phyloP scores from a whole-genome alignment of 1,284 basidiomycete species.

The Ustilago bromivora region DNA sequence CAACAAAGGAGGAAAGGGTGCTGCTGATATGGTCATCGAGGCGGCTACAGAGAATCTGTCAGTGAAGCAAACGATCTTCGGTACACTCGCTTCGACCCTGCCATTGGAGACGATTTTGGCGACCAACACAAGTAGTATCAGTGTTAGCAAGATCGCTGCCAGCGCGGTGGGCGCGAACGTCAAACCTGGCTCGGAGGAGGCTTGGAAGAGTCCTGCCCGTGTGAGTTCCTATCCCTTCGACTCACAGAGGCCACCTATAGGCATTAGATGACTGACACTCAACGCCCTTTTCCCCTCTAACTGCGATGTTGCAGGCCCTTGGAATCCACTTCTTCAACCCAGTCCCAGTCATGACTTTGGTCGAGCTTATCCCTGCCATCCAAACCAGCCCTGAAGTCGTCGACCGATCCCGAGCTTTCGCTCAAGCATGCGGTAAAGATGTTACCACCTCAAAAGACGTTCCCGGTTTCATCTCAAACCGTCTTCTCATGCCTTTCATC shows the following conservation, averaged over 20 bases:
- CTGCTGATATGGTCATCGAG: constrained; percentile 91
- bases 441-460: constrained; percentile 76
- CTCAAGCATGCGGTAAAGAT: constrained; percentile 85
- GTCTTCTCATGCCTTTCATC: constrained; percentile 87
- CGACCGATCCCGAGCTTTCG: constrained; percentile 83
- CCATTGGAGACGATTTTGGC: constrained; percentile 84
- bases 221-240: constrained; percentile 19
- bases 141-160: constrained; percentile 91
- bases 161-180: constrained; percentile 56
- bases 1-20: constrained; percentile 72
- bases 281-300: neutral
- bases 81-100: constrained; percentile 77
- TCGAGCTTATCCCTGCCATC: constrained; percentile 90
- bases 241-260: too few relatives aligned
- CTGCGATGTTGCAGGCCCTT: constrained; percentile 31
- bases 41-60: constrained; percentile 88
- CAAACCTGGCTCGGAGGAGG: constrained; percentile 44
- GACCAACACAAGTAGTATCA: constrained; percentile 93
- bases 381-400: constrained; percentile 86
- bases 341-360: constrained; percentile 78
- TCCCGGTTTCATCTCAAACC: constrained; percentile 76
- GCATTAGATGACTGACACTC: neutral
- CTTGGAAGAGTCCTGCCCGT: constrained; percentile 48
- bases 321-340: constrained; percentile 96
- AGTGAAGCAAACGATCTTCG: constrained; percentile 85